phyloP scores from a whole-genome alignment of 1,284 basidiomycete genomes.

The Melampsora occidentalis region DNA sequence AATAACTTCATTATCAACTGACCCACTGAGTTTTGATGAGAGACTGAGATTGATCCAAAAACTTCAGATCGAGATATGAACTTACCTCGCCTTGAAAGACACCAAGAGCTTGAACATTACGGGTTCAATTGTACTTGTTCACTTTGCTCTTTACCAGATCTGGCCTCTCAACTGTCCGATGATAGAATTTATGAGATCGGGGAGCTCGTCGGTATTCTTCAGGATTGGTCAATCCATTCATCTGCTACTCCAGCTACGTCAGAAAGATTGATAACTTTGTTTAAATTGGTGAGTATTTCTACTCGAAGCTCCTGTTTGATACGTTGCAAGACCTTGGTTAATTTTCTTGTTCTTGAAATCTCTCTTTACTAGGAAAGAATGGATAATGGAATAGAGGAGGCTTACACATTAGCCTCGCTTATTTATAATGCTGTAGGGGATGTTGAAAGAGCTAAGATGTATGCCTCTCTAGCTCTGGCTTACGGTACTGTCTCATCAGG shows the following conservation, averaged over 20 bases:
- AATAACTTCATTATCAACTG: no score
- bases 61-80: conserved; percentile 2
- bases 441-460: neutral
- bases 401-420: neutral
- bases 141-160: neutral
- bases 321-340: no score
- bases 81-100: neutral
- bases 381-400: neutral
- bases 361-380: neutral
- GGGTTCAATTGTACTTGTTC: neutral
- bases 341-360: neutral
- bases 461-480: neutral
- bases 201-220: neutral
- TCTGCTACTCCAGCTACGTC: neutral
- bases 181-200: neutral
- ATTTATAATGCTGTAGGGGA: neutral
- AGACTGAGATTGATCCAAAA: neutral
- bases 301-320: neutral
- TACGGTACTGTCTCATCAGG: neutral
- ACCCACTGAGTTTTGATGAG: neutral
- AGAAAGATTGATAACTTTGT: neutral
- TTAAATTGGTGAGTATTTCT: neutral
- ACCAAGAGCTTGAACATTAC: neutral
- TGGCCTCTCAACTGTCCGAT: neutral
- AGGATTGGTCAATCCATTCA: neutral